Evolutionary conservation across 805 yeast species (phyloP).

Genomic region (Isabelozyma rhagii): DNA sequence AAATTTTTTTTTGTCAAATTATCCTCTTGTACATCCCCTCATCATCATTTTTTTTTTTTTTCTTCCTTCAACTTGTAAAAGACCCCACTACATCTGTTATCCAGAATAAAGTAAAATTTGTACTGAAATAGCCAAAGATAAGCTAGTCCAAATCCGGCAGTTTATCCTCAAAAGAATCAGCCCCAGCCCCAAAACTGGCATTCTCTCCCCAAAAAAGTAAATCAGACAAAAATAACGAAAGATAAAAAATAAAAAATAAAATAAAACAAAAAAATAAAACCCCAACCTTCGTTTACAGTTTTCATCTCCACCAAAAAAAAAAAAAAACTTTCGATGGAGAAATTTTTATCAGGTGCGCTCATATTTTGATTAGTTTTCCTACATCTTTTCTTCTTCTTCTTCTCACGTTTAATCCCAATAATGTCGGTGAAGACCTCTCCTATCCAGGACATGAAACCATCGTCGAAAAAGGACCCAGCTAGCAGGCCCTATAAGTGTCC

Average conservation of each 20-base stretch:
- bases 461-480: constrained; percentile 19
- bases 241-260: no score
- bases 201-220: no score
- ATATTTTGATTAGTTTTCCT: no score
- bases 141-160: no score
- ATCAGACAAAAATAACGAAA: no score
- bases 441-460: background rate
- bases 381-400: background rate
- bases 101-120: no score
- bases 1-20: background rate
- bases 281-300: background rate
- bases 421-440: background rate
- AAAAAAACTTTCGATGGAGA: background rate
- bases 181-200: no score
- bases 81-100: background rate
- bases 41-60: background rate
- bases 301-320: background rate
- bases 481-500: constrained; percentile 69
- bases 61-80: background rate
- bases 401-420: background rate
- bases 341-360: background rate
- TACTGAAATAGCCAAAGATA: no score
- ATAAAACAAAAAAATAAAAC: background rate
- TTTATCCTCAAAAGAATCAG: no score
- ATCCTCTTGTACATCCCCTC: background rate